Percentiles rank a stretch among this genome's conserved stretches.
Conservation (phyloP, 1,139 yeast species). For the Scheffersomyces lignicola region DNA sequence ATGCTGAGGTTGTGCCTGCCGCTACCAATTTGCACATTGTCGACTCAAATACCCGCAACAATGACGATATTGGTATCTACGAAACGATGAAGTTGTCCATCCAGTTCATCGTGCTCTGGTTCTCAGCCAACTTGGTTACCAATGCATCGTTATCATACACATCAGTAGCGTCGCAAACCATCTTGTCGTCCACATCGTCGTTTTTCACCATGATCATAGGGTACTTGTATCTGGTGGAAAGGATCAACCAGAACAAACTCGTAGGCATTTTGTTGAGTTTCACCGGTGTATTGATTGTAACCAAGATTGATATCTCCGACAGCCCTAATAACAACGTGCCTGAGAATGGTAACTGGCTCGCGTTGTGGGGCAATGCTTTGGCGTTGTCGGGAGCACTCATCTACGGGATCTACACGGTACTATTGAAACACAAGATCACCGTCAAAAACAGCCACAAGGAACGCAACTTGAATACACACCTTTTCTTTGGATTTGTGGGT, state of each 20-base stretch:
- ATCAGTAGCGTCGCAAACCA: constrained; percentile 91
- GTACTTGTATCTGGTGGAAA: constrained; percentile 67
- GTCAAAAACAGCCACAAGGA: constrained; percentile 54
- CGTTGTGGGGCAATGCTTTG: constrained; percentile 71
- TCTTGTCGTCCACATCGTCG: constrained; percentile 85
- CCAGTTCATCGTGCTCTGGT: constrained; percentile 88
- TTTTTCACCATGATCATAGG: constrained; percentile 91
- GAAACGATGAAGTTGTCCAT: constrained; percentile 65
- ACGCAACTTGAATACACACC: constrained; percentile 72
- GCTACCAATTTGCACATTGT: constrained; percentile 6
- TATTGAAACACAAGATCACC: constrained; percentile 67
- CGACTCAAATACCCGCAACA: constrained; percentile 12
- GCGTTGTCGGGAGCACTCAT: constrained; percentile 83
- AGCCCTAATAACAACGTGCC: constrained; percentile 20
- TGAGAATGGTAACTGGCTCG: constrained; percentile 29
- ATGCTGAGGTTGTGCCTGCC: constrained; percentile 3
- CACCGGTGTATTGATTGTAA: constrained; percentile 76
- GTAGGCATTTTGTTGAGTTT: constrained; percentile 71
- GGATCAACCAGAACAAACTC: constrained; percentile 62
- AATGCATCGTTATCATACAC: constrained; percentile 87
- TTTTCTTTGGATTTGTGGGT: constrained; percentile 95
- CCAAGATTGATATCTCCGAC: constrained; percentile 55
- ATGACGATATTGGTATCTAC: constrained; percentile 27
- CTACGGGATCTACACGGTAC: constrained; percentile 89
- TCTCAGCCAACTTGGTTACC: constrained; percentile 81